Evolutionary conservation across 2,329 filamentous ascomycete genomes (phyloP).

Genomic region (Paecilomyces sp.): DNA sequence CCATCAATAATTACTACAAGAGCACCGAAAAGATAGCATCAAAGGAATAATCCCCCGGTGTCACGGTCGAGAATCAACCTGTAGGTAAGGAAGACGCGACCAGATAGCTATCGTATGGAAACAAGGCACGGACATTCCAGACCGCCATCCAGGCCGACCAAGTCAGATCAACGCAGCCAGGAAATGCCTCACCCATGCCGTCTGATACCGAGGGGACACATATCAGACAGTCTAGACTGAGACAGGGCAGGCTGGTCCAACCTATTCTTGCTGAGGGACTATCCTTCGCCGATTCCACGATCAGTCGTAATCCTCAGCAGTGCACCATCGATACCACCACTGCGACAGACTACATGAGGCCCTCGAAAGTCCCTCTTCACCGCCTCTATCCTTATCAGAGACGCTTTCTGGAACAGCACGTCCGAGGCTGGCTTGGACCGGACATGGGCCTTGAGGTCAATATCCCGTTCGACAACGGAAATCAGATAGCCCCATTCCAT

Average conservation of each 20-base stretch:
- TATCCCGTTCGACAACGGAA: background rate
- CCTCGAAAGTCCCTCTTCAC: too few relatives aligned
- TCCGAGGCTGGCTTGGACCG: background rate
- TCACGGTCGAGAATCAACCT: background rate
- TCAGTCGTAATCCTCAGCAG: background rate
- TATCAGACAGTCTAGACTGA: background rate
- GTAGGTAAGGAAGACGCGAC: background rate
- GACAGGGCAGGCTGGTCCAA: background rate
- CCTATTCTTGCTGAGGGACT: background rate
- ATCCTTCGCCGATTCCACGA: background rate
- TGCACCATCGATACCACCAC: background rate
- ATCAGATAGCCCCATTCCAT: background rate
- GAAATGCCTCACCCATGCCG: background rate
- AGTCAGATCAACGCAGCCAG: background rate
- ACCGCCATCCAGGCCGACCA: background rate
- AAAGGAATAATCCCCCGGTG: background rate
- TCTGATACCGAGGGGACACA: background rate
- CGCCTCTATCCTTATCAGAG: background rate
- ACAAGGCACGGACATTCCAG: background rate
- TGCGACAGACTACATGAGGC: background rate
- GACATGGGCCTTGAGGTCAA: background rate
- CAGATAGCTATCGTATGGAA: background rate
- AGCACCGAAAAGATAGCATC: background rate
- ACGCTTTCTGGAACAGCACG: background rate
- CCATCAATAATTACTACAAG: background rate